Percentiles rank a stretch among this genome's conserved stretches.
Conservation (phyloP, 192 early-diverging fungal genomes). For the Globomyces pollinis-pini region DNA sequence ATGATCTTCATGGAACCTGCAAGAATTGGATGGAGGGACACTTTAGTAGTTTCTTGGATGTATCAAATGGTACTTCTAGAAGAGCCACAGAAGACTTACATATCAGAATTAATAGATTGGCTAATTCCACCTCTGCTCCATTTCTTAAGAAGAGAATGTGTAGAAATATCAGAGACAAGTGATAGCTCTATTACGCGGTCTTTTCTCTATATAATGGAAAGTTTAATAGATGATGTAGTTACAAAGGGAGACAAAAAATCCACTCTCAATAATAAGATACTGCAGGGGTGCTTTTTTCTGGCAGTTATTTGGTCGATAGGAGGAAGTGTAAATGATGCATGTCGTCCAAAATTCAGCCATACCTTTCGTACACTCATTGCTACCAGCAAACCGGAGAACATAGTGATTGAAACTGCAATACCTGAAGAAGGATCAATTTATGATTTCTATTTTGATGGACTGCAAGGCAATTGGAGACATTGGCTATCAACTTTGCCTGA, state of each 20-base stretch:
- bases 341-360: constrained; percentile 35
- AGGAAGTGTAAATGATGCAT: constrained; percentile 39
- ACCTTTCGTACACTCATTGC: constrained; percentile 19
- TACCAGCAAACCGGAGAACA: constrained; percentile 17
- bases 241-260: constrained; percentile 8
- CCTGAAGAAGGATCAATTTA: constrained; percentile 43
- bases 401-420: constrained; percentile 30
- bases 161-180: constrained; percentile 44
- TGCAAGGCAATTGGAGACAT: constrained; percentile 32
- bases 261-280: constrained; percentile 17
- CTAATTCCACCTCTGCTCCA: constrained; percentile 34
- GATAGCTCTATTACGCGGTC: constrained; percentile 45
- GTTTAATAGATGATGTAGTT: constrained; percentile 31
- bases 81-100: constrained; percentile 32
- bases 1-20: constrained; percentile 59
- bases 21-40: constrained; percentile 48
- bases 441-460: constrained; percentile 43
- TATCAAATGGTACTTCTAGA: constrained; percentile 18
- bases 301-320: constrained; percentile 48
- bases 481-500: constrained; percentile 44
- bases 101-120: constrained; percentile 39
- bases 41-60: constrained; percentile 48
- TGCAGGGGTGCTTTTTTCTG: constrained; percentile 46
- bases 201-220: constrained; percentile 47
- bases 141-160: constrained; percentile 39